Conservation (phyloP, 2,329 filamentous ascomycete genomes). For the Seiridium cupressi region DNA sequence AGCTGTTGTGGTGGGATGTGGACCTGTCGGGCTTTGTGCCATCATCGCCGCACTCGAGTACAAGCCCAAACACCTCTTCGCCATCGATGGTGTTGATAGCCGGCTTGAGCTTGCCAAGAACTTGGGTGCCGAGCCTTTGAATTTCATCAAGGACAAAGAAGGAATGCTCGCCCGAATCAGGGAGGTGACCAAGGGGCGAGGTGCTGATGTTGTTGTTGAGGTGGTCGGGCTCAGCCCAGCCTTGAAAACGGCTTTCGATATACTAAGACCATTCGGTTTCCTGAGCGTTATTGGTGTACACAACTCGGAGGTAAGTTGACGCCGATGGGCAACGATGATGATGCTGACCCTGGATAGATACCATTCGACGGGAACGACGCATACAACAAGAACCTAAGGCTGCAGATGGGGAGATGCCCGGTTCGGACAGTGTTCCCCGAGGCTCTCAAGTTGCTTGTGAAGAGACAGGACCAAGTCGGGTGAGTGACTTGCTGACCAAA, state of each 20-base stretch:
- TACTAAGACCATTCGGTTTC: conserved; percentile 69
- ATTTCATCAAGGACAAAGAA: conserved; percentile 67
- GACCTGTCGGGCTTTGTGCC: conserved; percentile 82
- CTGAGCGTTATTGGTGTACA: conserved; percentile 77
- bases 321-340: neutral
- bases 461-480: conserved; percentile 26
- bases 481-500: conserved; percentile 26
- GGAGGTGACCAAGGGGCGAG: conserved; percentile 74
- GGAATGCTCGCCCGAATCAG: conserved; percentile 67
- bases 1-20: conserved; percentile 81
- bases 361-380: conserved; percentile 30
- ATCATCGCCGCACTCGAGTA: conserved; percentile 74
- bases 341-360: conserved; percentile 41
- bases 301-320: conserved; percentile 60
- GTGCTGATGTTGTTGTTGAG: conserved; percentile 82
- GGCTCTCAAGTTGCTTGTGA: conserved; percentile 10
- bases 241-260: conserved; percentile 67
- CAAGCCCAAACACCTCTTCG: conserved; percentile 73
- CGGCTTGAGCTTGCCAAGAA: conserved; percentile 70
- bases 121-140: conserved; percentile 80
- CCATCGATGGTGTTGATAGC: conserved; percentile 74
- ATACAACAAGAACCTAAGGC: conserved; percentile 64
- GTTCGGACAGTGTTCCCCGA: conserved; percentile 36
- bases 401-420: conserved; percentile 77
- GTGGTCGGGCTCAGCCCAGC: conserved; percentile 71